phyloP scores from a whole-genome alignment of 495 filamentous ascomycete species.

The Entonaema liquescens region DNA sequence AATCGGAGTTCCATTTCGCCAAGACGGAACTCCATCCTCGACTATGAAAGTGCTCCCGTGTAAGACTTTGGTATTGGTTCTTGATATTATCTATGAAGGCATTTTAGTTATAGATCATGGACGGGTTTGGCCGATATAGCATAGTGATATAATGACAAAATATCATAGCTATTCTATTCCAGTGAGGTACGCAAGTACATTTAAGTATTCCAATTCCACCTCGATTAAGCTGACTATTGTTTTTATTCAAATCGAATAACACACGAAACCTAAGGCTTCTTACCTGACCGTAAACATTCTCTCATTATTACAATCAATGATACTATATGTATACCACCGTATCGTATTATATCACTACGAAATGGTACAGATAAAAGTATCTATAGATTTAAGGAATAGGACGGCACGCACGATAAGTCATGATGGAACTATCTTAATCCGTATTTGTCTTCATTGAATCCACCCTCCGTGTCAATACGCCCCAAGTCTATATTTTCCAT shows the following conservation, averaged over 20 bases:
- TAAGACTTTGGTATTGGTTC: too few relatives aligned
- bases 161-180: too few relatives aligned
- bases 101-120: too few relatives aligned
- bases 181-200: too few relatives aligned
- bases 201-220: too few relatives aligned
- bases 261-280: too few relatives aligned
- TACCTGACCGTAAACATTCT: not conserved
- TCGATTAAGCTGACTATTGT: too few relatives aligned
- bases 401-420: not conserved
- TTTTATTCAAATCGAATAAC: too few relatives aligned
- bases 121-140: too few relatives aligned
- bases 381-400: not conserved
- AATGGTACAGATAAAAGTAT: not conserved
- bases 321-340: not conserved
- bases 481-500: constrained; percentile 38
- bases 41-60: too few relatives aligned
- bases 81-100: too few relatives aligned
- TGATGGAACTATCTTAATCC: not conserved
- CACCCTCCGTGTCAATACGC: constrained; percentile 7
- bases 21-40: not conserved
- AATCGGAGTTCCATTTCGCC: not conserved
- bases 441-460: constrained; percentile 9
- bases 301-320: not conserved
- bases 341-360: constrained; percentile 2
- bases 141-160: too few relatives aligned